A percentile compares a stretch with the other conserved stretches of the same genome.
phyloP scores from a whole-genome alignment of 2,329 filamentous ascomycete genomes.

The Diaporthe helianthi region DNA sequence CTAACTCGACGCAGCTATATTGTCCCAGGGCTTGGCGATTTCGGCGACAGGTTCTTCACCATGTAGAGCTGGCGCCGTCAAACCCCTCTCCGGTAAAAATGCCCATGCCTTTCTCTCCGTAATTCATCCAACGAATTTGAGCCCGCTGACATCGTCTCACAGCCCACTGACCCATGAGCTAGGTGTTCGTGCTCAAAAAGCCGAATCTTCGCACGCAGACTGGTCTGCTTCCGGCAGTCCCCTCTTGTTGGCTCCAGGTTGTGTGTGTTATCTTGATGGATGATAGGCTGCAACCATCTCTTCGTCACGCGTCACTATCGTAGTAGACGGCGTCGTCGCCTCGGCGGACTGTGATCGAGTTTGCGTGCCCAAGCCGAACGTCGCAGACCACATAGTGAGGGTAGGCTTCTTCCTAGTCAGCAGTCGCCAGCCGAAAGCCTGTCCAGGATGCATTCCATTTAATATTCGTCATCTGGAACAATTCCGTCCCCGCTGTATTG shows the following conservation, averaged over 20 bases:
- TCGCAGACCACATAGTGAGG: not conserved
- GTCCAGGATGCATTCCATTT: constrained; percentile 37
- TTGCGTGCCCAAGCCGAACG: constrained; percentile 8
- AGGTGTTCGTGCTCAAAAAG: constrained; percentile 3
- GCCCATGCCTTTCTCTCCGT: not conserved
- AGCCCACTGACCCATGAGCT: not conserved
- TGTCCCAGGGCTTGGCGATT: constrained; percentile 90
- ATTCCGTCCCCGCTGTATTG: constrained; percentile 62
- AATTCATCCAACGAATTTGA: not conserved
- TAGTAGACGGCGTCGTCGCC: constrained; percentile 1
- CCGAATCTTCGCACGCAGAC: not conserved
- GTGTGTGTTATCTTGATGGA: constrained; percentile 1
- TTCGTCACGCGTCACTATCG: not conserved
- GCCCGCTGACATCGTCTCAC: constrained; percentile 9
- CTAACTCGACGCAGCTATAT: constrained; percentile 77
- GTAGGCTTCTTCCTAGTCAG: not conserved
- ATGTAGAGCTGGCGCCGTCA: constrained; percentile 60
- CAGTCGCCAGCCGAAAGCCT: not conserved
- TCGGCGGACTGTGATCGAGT: not conserved
- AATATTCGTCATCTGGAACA: constrained; percentile 63
- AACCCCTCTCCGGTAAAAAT: constrained; percentile 14
- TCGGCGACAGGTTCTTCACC: constrained; percentile 95
- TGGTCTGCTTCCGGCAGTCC: not conserved
- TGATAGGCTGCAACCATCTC: not conserved
- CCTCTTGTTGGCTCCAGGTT: not conserved